Base-by-base conservation (phyloP, 1,139 yeast genomes). In the Protomyces macrosporus region DNA sequence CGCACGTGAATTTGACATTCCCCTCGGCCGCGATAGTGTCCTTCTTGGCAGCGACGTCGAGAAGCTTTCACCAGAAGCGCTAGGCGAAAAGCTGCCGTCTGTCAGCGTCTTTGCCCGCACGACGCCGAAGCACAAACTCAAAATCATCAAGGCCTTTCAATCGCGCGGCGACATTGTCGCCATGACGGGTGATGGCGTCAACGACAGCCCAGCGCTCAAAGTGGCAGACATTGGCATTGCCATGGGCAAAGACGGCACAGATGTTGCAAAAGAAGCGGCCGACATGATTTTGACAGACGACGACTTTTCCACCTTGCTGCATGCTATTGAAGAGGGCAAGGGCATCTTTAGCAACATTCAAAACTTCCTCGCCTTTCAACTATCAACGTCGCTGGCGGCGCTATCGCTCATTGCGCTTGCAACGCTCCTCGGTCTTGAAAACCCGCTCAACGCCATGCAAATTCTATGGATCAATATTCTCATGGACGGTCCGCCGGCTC, bases 401-500 rank as follows among this genome's bases (percentile, higher is more conserved):
- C 81, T 93, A 67, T 85, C 96, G 0, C 80, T 93, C 68, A 86
- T 93, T 72, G 97, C 97, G 0, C 78, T 91, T 68, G 82, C 97
- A 2, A 91, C 98, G 0, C 78, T 90, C 65, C 85, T 90, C 72
- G 89, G 90, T 53, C 79, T 91, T 66, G 97, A 97, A 61, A 91
- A 90, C 71, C 98, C 98, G n/a, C 81, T 93, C 70, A 93, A 93
- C 74, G 97, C 98, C 33, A 93, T 93, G 98, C 98, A 93, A 78
- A 93, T 93, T 70, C 79, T 93, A 71, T 93, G 98, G 97, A 93
- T 93, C 73, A 66, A 93, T 74, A 93, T 93, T 66, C 81, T 93
- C 68, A 93, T 93, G 98, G 98, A 93, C 76, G 98, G 98, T 0
- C 98, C 98, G 6, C 98, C 98, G 3, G 98, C 98, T 0, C 98